Base-by-base conservation (phyloP, 495 filamentous ascomycete genomes). In the Cryomyces minteri region DNA sequence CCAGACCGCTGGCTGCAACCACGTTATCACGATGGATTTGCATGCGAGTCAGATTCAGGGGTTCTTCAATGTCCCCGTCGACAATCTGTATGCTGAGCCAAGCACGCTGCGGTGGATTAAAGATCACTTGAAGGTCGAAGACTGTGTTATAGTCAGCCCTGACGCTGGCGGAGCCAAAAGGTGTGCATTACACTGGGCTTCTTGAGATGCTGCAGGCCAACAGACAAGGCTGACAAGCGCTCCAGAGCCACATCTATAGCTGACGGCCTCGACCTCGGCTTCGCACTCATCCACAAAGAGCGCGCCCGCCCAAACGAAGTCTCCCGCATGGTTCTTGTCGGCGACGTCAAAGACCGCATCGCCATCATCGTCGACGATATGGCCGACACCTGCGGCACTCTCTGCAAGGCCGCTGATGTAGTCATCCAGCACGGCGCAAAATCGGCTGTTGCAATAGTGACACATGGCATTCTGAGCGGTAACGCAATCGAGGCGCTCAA, bases 211-310 rank as follows among this genome's bases (percentile, higher is more conserved):
- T 49, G 5, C 6, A 40, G n/a, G 10, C 18, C 9, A 32, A 29
- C 44, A 43, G 29, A 8, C 48, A 58, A 32, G 1, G 14, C 37
- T 44, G 43, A 43, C 46, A 18, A 43, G 34, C 28, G 25, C 38
- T 32, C 45, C 42, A 79, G 88, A 60, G 90, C 88, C 36, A 95
- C 90, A n/a, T 84, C 80, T 6, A 94, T 96, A 47, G 90, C 90
- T 44, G 92, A 96, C 61, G 80, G 86, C 25, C 76, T 98, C 40
- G 86, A 95, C 57, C 77, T 88, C 44, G 82, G 82, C 51, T 98
- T 98, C 63, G 90, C 90, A n/a, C 77, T 98, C 32, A 98, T 98
- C 58, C 90, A 96, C 76, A 96, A 96, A 66, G 88, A 96, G 65
- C 86, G 90, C 44, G 81, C 88, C 0, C 74, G 87, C 25, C 88